These are phyloP conservation scores for Astragalus membranaceus DNA, from an alignment of 306 rosid genomes.

Conservation along the genomic window DNA sequence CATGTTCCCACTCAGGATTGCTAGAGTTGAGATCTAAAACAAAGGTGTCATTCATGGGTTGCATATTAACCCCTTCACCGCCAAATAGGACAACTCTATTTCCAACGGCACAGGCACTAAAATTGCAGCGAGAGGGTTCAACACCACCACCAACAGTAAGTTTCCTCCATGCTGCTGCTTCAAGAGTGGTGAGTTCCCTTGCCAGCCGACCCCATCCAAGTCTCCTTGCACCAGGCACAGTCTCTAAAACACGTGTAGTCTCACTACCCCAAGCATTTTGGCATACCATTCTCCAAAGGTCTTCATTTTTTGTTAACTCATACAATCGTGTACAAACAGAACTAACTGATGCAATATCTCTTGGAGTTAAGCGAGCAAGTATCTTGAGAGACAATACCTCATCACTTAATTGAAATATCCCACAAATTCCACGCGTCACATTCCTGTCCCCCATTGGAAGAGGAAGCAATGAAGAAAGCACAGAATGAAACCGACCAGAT, in stretches of 20 bases:
- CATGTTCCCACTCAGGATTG: slow-evolving; percentile 96
- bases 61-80: slow-evolving; percentile 99
- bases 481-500: slow-evolving; percentile 50
- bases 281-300: slow-evolving; percentile 97
- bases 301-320: slow-evolving; percentile 81
- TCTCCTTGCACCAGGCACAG: slow-evolving; percentile 95
- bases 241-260: slow-evolving; percentile 87
- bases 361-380: slow-evolving; percentile 81
- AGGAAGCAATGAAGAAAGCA: slow-evolving; percentile 60
- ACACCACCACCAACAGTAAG: slow-evolving; percentile 89
- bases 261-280: slow-evolving; percentile 99
- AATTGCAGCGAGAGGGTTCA: slow-evolving; percentile 97
- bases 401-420: slow-evolving; percentile 83
- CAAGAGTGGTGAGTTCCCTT: slow-evolving; percentile 93
- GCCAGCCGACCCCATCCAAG: slow-evolving; percentile 97
- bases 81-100: slow-evolving; percentile 96
- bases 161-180: slow-evolving; percentile 98
- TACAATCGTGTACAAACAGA: slow-evolving; percentile 74
- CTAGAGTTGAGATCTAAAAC: slow-evolving; percentile 83
- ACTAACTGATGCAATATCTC: slow-evolving; percentile 94
- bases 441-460: slow-evolving; percentile 63
- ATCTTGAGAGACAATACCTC: slow-evolving; percentile 91
- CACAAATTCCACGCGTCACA: slow-evolving; percentile 87
- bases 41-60: slow-evolving; percentile 98
- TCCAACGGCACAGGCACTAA: slow-evolving; percentile 98